Base-by-base conservation (phyloP, 148 eudicot genomes). In the Fagopyrum homotropicum region DNA sequence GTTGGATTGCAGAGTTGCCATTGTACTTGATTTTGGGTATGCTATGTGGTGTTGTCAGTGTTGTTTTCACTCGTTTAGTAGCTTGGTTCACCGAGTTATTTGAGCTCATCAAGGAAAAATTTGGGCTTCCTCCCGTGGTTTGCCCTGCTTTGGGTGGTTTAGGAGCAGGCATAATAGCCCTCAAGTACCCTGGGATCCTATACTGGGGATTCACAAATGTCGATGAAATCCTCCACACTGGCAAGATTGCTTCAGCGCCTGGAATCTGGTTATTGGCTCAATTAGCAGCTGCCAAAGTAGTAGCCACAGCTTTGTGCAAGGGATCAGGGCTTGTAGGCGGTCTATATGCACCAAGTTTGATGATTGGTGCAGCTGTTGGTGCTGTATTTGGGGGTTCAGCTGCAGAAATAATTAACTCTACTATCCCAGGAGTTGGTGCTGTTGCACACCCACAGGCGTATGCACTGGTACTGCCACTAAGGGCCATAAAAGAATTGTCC, bases 341-440 rank as follows among this genome's bases (percentile, higher is more conserved):
- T 61, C 81, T 92, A 19, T 94, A 94, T 89, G 98, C 97, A 40
- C 98, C 98, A 63, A 92, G 96, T 81, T 86, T 94, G 75, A 92
- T 94, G 97, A 94, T 94, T 78, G 98, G 98, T 82, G 97, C 98
- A 79, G 98, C 98, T 75, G 93, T 92, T 69, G 98, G 97, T 77
- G 97, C 97, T 75, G 98, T 92, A 69, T 94, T 92, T 82, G 98
- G 98, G 49, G 98, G 98, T 75, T 76, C 81, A 69, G 97, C 98
- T 59, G 96, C 90, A 45, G 85, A 90, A 78, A 49, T 92, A 68
- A 89, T 94, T 43, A 94, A 92, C 77, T 84, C 86, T 14, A 90
- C 97, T 72, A 84, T 94, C 75, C 96, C 98, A 15, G 96, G 96
- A 81, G 85, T 89, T 79, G 81, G 88, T 79, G 90, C 96, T 84